Evolutionary conservation across 2,329 filamentous ascomycete genomes (phyloP), one percentile per base, ranked within the genome.

Genomic region (Fusarium metavorans): DNA sequence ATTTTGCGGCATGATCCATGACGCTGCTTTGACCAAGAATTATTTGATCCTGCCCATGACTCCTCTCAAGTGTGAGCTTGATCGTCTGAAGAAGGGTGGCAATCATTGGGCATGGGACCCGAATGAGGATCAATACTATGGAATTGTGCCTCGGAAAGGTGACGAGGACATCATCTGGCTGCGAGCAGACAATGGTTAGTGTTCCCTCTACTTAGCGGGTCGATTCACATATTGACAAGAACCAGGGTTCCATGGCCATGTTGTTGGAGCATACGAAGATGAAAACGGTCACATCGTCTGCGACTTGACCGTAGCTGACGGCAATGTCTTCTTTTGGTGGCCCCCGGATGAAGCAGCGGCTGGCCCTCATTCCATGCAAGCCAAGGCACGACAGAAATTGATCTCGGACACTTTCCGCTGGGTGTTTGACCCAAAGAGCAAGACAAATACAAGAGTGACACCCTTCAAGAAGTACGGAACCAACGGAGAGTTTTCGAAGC

Each of bases 281-380:
- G 35, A 68, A 10, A 63, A 72, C 2, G 70, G 70, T 0, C 43
- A 61, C n/a, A 69, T 72, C 1, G 60, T 72, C 0, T 72, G 71
- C 0, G 70, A 72, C 10, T 56, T 72, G 1, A 72, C 70, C 2
- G 64, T 72, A 0, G 70, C 70, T 25, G 70, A 72, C 0, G 66
- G 70, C 3, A 72, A 72, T 0, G 70, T 72, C 3, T 72, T 72
- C 18, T 72, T 72, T 25, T 71, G 68, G 41, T 70, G 68, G n/a
- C 68, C 68, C 0, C 68, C 67, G 0, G 41, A 60, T 0, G 63
- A 68, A 2, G 30, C 27, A 30, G 35, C 63, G 8, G 56, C 35
- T 16, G 67, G 56, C 8, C 41, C 64, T 16, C 43, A 66, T n/a
- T 25, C 54, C 11, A 25, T 41, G 6, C 64, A 66, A 20, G 43